Evolutionary conservation across 2,329 filamentous ascomycete species (phyloP).

Genomic region (Thermomyces lanuginosus): DNA sequence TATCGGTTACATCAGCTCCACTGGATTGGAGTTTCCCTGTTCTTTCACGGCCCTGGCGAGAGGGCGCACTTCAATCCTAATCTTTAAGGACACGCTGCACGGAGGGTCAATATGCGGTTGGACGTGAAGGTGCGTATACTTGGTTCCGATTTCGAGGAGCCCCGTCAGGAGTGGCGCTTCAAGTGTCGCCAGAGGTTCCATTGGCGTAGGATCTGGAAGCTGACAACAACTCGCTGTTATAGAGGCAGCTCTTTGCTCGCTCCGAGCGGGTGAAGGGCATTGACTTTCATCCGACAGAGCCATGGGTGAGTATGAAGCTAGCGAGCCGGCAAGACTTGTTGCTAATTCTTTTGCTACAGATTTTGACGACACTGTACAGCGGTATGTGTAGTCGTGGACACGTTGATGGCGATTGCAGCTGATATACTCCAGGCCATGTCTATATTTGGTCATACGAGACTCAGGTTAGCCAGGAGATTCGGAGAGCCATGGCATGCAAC

Average conservation of each 20-base stretch:
- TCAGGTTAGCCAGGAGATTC: constrained; percentile 35
- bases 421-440: constrained; percentile 56
- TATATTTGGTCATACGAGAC: constrained; percentile 99
- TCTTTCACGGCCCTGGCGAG: constrained; percentile 5
- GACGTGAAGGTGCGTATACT: constrained; percentile 48
- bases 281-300: constrained; percentile 92
- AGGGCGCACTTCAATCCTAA: constrained; percentile 4
- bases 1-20: background rate
- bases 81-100: constrained; percentile 5
- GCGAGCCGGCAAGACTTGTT: constrained; percentile 2
- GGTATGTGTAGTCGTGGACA: constrained; percentile 37
- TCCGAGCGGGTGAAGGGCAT: constrained; percentile 94
- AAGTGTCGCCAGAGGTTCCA: too few relatives aligned
- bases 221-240: constrained; percentile 23
- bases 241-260: constrained; percentile 72
- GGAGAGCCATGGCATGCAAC: too few relatives aligned
- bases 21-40: constrained; percentile 2
- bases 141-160: too few relatives aligned
- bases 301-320: constrained; percentile 50
- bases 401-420: constrained; percentile 9
- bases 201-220: too few relatives aligned
- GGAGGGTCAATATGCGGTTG: too few relatives aligned
- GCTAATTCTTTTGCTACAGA: constrained; percentile 26
- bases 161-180: too few relatives aligned
- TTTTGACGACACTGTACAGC: constrained; percentile 87